phyloP scores from a whole-genome alignment of 2,329 filamentous ascomycete species.

The Epichloe coenophiala region DNA sequence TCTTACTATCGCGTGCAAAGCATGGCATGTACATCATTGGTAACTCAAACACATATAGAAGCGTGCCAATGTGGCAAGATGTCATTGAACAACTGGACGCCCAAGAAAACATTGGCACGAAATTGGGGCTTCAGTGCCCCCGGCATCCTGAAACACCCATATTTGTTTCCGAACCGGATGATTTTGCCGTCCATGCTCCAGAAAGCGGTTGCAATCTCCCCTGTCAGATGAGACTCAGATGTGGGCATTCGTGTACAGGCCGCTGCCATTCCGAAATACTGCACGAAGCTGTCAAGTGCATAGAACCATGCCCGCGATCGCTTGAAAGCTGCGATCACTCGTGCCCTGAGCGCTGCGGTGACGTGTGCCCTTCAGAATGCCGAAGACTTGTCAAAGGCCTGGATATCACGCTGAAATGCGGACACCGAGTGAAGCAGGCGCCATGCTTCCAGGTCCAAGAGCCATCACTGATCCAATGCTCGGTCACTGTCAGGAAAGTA shows the following conservation, averaged over 20 bases:
- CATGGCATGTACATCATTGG: slow-evolving; percentile 63
- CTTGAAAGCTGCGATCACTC: slow-evolving; percentile 26
- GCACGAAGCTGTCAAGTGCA: slow-evolving; percentile 32
- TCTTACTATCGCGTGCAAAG: slow-evolving; percentile 51
- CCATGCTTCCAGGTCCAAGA: slow-evolving; percentile 31
- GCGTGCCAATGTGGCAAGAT: slow-evolving; percentile 49
- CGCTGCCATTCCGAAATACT: slow-evolving; percentile 34
- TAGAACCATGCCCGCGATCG: slow-evolving; percentile 28
- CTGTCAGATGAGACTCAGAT: slow-evolving; percentile 35
- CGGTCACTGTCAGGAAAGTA: slow-evolving; percentile 26
- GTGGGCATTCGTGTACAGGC: slow-evolving; percentile 33
- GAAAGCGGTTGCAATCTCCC: slow-evolving; percentile 46
- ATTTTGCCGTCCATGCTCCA: slow-evolving; percentile 42
- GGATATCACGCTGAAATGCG: not conserved
- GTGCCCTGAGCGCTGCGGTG: not conserved
- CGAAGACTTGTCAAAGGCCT: not conserved
- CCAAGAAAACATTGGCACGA: slow-evolving; percentile 31
- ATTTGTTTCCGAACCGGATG: slow-evolving; percentile 35
- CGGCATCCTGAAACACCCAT: slow-evolving; percentile 43
- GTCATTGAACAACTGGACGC: slow-evolving; percentile 39
- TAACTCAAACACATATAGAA: slow-evolving; percentile 42
- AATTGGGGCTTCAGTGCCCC: slow-evolving; percentile 43
- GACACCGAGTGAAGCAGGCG: slow-evolving; percentile 6
- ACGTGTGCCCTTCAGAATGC: not conserved
- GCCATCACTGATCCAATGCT: slow-evolving; percentile 33